Base-by-base conservation (phyloP, 441 rosid species). In the Aleurites moluccanus region DNA sequence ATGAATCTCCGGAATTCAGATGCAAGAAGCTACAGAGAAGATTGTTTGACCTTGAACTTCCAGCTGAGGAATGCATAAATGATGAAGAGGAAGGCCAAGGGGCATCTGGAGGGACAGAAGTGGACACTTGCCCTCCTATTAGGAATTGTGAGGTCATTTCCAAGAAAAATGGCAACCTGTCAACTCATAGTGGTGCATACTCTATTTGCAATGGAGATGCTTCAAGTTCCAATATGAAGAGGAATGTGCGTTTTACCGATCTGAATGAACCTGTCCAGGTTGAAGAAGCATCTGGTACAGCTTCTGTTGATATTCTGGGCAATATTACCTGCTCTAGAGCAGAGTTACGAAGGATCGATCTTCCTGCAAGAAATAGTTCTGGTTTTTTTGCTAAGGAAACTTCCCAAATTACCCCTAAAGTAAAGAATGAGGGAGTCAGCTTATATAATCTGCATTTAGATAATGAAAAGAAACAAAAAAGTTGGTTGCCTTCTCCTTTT, bases 41-140 rank as follows among this genome's bases (percentile, higher is more conserved):
- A 69, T 80, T 76, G 67, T 81, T 85, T 63, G 83, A 85, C 69
- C 84, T 83, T 70, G 88, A 87, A 69, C 73, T 77, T 75, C 87
- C 87, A 56, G 82, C 76, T 56, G 79, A 80, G n/a, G 79, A 76
- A n/a, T 81, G 59, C 74, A 63, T 80, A 30, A 77, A 75, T 55
- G 79, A 73, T 40, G 84, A 73, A 80, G 76, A 73, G n/a, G 80
- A 73, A 67, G 74, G 52, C 68, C 79, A 11, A 27, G 82, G 80
- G 63, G 72, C 77, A 77, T 75, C 77, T 72, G 78, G 78, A 50
- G 75, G 77, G 23, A 69, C 81, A 33, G 78, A 56, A 49, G 44
- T 63, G 66, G 80, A 68, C 53, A 68, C 27, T 72, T 61, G 67
- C 67, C 59, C 67, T 59, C 69, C 64, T 44, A 75, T 69, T 44